These are phyloP conservation scores for Verticillium tricorpus DNA, from an alignment of 2,329 filamentous ascomycete species.

Conservation along the genomic window DNA sequence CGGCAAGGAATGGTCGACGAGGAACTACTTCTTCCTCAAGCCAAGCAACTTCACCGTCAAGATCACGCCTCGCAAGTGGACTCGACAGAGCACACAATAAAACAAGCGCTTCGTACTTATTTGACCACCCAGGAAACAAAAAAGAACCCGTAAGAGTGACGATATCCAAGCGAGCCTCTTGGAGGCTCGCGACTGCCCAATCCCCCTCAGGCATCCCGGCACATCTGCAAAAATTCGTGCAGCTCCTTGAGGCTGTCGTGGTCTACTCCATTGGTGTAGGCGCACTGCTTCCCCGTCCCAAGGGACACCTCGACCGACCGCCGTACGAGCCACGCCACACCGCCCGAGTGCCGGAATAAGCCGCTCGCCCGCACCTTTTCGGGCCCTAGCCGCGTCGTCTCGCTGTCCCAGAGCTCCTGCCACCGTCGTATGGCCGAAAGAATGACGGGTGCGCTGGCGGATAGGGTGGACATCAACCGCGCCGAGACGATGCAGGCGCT, in stretches of 20 bases:
- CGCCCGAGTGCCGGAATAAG: background rate
- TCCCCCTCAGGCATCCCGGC: background rate
- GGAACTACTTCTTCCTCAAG: slow-evolving; percentile 1
- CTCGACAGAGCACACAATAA: background rate
- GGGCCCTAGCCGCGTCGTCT: background rate
- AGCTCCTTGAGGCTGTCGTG: background rate
- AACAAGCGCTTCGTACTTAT: background rate
- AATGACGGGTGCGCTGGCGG: background rate
- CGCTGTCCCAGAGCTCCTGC: slow-evolving; percentile 1
- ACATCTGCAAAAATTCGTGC: background rate
- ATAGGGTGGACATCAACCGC: background rate
- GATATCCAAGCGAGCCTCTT: no score
- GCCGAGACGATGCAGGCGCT: background rate
- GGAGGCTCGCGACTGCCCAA: background rate
- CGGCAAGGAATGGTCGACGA: background rate
- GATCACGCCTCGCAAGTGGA: background rate
- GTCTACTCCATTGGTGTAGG: background rate
- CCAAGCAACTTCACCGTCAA: background rate
- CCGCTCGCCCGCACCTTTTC: background rate
- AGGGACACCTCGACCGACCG: background rate
- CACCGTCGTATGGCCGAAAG: background rate
- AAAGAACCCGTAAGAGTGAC: no score
- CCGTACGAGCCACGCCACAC: slow-evolving; percentile 1
- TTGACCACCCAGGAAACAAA: background rate
- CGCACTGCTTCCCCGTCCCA: background rate